phyloP scores from a whole-genome alignment of 2,329 filamentous ascomycete species.

The Colletotrichum sp. region DNA sequence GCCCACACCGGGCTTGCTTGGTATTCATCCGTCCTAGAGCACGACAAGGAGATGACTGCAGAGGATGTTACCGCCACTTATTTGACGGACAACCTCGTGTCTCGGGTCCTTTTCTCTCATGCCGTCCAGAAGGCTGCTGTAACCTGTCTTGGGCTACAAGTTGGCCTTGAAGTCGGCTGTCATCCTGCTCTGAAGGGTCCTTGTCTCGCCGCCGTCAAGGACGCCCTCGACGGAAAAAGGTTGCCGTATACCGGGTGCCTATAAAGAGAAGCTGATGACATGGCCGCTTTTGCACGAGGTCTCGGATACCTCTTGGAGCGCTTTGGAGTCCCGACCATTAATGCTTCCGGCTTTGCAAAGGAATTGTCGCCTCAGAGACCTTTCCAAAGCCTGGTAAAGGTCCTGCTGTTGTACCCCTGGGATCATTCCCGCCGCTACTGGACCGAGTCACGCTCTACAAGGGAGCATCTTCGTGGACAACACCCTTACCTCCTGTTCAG shows the following conservation, averaged over 20 bases:
- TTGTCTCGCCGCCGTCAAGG: constrained; percentile 11
- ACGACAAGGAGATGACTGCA: constrained; percentile 18
- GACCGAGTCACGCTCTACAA: constrained; percentile 23
- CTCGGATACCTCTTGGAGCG: constrained; percentile 24
- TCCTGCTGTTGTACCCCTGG: constrained; percentile 45
- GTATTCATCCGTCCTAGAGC: background rate
- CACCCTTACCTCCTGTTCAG: constrained; percentile 36
- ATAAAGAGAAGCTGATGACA: constrained; percentile 20
- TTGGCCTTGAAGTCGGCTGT: constrained; percentile 35
- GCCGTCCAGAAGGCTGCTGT: constrained; percentile 21
- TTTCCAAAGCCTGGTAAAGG: background rate
- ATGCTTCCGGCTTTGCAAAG: background rate
- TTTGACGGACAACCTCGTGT: constrained; percentile 32
- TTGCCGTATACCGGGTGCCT: constrained; percentile 22
- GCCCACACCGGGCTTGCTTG: background rate
- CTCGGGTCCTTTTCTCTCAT: constrained; percentile 29
- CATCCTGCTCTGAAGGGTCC: constrained; percentile 46
- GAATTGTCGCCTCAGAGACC: background rate
- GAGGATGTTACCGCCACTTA: constrained; percentile 37
- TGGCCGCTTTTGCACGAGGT: constrained; percentile 23
- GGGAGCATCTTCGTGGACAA: background rate
- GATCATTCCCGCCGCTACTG: constrained; percentile 38
- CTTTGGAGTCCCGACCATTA: constrained; percentile 7
- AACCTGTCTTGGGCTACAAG: background rate
- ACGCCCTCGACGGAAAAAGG: constrained; percentile 25